Conservation (phyloP, 1,139 yeast species). For the Geotrichum aggregatum region DNA sequence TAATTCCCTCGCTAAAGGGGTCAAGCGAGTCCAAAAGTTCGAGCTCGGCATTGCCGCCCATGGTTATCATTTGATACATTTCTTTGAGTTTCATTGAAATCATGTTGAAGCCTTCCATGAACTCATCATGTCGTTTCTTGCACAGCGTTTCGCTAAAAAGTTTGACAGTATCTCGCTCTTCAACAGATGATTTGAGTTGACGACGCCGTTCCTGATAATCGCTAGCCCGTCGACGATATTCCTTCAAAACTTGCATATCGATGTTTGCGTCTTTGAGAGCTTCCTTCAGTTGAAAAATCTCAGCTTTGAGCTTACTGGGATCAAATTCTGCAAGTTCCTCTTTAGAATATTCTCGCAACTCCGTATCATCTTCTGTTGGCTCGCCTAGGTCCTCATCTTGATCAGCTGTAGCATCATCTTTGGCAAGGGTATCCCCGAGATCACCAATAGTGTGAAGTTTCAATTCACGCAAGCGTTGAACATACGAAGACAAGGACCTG, state of each 20-base stretch:
- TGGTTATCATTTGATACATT: conserved; percentile 97
- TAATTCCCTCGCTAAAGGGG: conserved; percentile 96
- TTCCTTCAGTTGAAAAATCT: conserved; percentile 54
- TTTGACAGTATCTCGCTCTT: conserved; percentile 62
- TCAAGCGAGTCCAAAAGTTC: conserved; percentile 94
- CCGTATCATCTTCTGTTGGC: conserved; percentile 24
- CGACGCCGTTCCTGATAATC: conserved; percentile 62
- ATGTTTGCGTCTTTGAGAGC: conserved; percentile 57
- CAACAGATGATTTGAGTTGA: conserved; percentile 66
- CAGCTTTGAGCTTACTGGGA: conserved; percentile 48
- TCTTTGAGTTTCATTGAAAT: conserved; percentile 88
- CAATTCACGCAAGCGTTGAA: conserved; percentile 28
- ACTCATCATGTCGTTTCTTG: conserved; percentile 74
- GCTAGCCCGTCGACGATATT: conserved; percentile 61
- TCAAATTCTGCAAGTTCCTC: conserved; percentile 55
- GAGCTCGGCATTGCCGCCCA: conserved; percentile 98
- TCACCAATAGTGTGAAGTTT: conserved; percentile 31
- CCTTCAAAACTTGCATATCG: conserved; percentile 72
- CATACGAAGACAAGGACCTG: conserved; percentile 41
- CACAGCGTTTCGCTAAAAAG: conserved; percentile 64
- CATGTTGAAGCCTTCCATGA: conserved; percentile 85
- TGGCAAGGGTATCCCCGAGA: conserved; percentile 24
- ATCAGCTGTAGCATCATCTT: conserved; percentile 9
- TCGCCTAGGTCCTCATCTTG: conserved; percentile 22
- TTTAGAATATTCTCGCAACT: conserved; percentile 40